A percentile compares a stretch with the other conserved stretches of the same genome.
These are phyloP conservation scores for Paramecium pentaurelia DNA, from an alignment of 73 alveolate genomes.

Conservation along the genomic window DNA sequence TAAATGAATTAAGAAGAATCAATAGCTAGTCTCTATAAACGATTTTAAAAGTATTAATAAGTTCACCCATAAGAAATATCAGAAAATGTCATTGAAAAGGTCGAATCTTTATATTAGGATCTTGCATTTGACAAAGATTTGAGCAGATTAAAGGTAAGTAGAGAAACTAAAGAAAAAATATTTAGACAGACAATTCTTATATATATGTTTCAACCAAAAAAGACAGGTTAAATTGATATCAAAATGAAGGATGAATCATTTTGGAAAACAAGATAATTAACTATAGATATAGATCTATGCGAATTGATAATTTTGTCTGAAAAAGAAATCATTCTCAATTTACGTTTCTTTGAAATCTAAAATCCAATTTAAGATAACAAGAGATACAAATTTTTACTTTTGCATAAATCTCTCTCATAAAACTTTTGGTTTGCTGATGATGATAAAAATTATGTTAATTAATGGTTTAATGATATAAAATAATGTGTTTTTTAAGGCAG, in stretches of 20 bases:
- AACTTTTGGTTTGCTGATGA: not conserved
- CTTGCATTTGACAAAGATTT: not conserved
- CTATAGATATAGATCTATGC: not conserved
- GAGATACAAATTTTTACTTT: not conserved
- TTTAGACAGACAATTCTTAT: not conserved
- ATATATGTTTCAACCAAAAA: not conserved
- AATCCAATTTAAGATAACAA: not conserved
- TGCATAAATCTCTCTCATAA: not conserved
- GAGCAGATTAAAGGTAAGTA: not conserved
- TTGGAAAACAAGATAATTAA: not conserved
- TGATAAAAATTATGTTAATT: not conserved
- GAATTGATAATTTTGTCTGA: not conserved
- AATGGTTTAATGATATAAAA: not conserved
- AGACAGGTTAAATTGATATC: not conserved
- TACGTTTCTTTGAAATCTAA: not conserved
- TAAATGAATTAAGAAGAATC: not conserved
- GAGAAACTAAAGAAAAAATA: not conserved
- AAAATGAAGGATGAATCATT: not conserved
- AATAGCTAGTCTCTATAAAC: not conserved
- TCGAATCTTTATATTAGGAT: not conserved
- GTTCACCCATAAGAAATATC: not conserved
- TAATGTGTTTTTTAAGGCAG: not conserved
- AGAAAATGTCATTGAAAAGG: not conserved
- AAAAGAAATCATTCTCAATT: not conserved
- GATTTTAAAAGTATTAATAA: not conserved